Conservation (phyloP, 148 eudicot species). For the Pouteria glomerata region DNA sequence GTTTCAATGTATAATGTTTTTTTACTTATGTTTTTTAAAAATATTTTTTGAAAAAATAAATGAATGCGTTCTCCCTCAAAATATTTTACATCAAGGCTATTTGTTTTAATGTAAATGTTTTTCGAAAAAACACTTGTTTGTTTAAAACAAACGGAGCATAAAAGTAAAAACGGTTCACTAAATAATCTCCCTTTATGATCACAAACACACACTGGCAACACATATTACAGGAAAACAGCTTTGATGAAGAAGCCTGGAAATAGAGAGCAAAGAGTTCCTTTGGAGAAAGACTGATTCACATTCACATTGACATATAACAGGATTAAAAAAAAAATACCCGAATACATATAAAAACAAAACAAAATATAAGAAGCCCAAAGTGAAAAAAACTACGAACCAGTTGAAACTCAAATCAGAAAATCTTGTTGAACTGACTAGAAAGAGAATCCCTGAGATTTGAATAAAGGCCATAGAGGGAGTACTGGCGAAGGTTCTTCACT, state of each 20-base stretch:
- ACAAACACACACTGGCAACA: not conserved
- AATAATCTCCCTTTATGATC: not conserved
- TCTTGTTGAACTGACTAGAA: constrained; percentile 57
- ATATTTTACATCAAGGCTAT: no score
- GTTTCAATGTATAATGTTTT: no score
- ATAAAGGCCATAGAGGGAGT: constrained; percentile 67
- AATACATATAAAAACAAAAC: not conserved
- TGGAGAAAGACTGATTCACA: not conserved
- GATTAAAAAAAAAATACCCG: not conserved
- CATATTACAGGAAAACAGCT: not conserved
- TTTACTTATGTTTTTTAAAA: no score
- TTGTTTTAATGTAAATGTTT: no score
- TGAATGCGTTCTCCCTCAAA: no score
- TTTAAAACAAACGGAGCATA: no score
- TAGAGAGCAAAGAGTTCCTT: not conserved
- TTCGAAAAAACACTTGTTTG: no score
- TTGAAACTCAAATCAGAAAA: constrained; percentile 41
- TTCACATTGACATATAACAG: not conserved
- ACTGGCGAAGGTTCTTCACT: constrained; percentile 75
- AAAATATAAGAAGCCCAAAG: not conserved
- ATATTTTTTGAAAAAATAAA: no score
- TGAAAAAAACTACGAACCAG: not conserved
- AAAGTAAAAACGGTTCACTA: not conserved
- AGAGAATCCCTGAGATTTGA: constrained; percentile 65
- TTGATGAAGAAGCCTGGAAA: not conserved